Conservation (phyloP, 179 eudicot species). For the Patellifolia procumbens region DNA sequence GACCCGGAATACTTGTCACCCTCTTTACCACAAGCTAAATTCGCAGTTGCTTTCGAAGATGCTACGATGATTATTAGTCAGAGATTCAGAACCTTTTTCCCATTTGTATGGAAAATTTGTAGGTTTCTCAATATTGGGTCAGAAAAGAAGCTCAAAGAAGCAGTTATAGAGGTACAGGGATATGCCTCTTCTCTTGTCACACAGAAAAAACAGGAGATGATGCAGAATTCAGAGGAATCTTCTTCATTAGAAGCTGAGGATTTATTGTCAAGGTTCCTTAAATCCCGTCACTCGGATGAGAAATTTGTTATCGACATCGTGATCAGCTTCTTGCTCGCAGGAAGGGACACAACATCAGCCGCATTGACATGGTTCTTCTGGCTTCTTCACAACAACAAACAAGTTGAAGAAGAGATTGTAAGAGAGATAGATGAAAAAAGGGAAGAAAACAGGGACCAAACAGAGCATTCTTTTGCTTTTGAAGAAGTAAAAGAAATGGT, state of each 20-base stretch:
- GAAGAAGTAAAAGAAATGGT: conserved; percentile 61
- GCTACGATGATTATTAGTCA: conserved; percentile 36
- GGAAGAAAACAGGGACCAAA: conserved; percentile 1
- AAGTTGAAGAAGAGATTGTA: conserved; percentile 45
- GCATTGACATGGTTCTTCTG: conserved; percentile 72
- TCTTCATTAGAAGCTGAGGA: conserved; percentile 30
- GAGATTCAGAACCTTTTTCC: conserved; percentile 39
- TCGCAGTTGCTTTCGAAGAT: conserved; percentile 36
- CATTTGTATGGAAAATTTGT: conserved; percentile 46
- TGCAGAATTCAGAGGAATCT: conserved; percentile 3
- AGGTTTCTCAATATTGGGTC: conserved; percentile 47
- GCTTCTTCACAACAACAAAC: conserved; percentile 38
- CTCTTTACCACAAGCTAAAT: conserved; percentile 42
- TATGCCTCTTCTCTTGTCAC: conserved; percentile 42
- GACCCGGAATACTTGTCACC: conserved; percentile 57
- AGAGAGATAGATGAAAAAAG: conserved; percentile 37
- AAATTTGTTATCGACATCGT: conserved; percentile 56
- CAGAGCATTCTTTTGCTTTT: conserved; percentile 22
- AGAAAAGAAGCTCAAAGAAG: conserved; percentile 42
- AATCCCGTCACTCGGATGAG: conserved; percentile 48
- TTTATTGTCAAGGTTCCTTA: conserved; percentile 54
- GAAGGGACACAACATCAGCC: conserved; percentile 64
- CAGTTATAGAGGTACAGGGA: conserved; percentile 36
- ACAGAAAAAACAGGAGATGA: conserved; percentile 37
- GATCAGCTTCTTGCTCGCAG: conserved; percentile 62